These are phyloP conservation scores for Lactifluus volemus DNA, from an alignment of 768 basidiomycete species.

Conservation along the genomic window DNA sequence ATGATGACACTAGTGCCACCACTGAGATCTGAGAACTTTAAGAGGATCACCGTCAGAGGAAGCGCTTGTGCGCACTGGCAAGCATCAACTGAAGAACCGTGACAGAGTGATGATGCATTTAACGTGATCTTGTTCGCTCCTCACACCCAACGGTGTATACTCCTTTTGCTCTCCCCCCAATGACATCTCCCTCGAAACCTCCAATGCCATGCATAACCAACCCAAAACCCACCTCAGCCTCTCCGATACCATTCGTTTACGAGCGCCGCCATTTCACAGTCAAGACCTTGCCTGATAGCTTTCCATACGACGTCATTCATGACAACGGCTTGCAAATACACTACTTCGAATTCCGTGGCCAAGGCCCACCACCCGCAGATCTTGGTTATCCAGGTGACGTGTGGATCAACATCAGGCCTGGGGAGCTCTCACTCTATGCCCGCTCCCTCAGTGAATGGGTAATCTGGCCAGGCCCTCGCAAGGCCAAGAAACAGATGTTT, in stretches of 20 bases:
- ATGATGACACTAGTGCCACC: not conserved
- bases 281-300: constrained; percentile 17
- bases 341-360: constrained; percentile 25
- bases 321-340: constrained; percentile 22
- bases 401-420: constrained; percentile 21
- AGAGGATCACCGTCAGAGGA: not conserved
- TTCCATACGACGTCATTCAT: constrained; percentile 18
- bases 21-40: not conserved
- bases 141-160: not conserved
- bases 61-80: not conserved
- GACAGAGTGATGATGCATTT: constrained; percentile 3
- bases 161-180: not conserved
- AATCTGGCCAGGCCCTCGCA: constrained; percentile 21
- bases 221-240: constrained; percentile 19
- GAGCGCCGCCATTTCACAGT: constrained; percentile 21
- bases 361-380: constrained; percentile 22
- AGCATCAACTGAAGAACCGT: not conserved
- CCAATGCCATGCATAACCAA: constrained; percentile 19
- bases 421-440: constrained; percentile 18
- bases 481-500: constrained; percentile 22
- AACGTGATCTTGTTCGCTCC: constrained; percentile 4
- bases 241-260: constrained; percentile 14
- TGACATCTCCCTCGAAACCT: constrained; percentile 15
- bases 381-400: constrained; percentile 24
- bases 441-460: constrained; percentile 16